Base-by-base conservation (phyloP, 2,329 filamentous ascomycete species). In the Periglandula ipomoeae region DNA sequence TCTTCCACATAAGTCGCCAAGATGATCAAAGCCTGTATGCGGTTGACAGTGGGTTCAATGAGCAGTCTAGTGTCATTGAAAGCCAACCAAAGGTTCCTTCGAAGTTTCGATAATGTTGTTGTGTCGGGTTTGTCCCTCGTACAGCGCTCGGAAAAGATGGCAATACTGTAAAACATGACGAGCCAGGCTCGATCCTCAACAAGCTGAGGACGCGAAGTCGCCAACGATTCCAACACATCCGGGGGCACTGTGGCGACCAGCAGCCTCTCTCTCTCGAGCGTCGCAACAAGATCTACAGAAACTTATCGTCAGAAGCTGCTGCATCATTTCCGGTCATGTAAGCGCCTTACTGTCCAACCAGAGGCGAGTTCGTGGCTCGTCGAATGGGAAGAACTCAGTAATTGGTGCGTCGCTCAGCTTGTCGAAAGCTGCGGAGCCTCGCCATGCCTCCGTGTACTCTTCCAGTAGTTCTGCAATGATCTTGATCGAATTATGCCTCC, bases 121-220 rank as follows among this genome's bases (percentile, higher is more conserved):
- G 32, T 17, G n/a, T 34, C 8, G 10, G 23, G 20, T 17, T 15
- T 17, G 9, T 49, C 17, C 8, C 8, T n/a, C 13, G 19, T 35
- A 30, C 20, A 26, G 2, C 20, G 42, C 40, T 44, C 47, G 1
- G 37, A 23, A 22, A 20, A 17, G n/a, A 49, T 27, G 19, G 40
- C 40, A 9, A 49, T 38, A 30, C 27, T 44, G 34, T 49, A 49
- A 27, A 44, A 49, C 39, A 49, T 49, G 47, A 49, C 47, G 13
- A 49, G 23, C 47, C 47, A 49, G 19, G 38, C 39, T 38, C 47
- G 30, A 19, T 49, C 47, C 11, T 38, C 24, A 13, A 49, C 34
- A 10, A 37, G 40, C 15, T 49, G 40, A 3, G 47, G 47, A 13
- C 30, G 39, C 5, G 39, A 49, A 19, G 39, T 22, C 3, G 27